A percentile compares a stretch with the other conserved stretches of the same genome.
Evolutionary conservation across 2,329 filamentous ascomycete species (phyloP).

Genomic region (Xylaria sp.): DNA sequence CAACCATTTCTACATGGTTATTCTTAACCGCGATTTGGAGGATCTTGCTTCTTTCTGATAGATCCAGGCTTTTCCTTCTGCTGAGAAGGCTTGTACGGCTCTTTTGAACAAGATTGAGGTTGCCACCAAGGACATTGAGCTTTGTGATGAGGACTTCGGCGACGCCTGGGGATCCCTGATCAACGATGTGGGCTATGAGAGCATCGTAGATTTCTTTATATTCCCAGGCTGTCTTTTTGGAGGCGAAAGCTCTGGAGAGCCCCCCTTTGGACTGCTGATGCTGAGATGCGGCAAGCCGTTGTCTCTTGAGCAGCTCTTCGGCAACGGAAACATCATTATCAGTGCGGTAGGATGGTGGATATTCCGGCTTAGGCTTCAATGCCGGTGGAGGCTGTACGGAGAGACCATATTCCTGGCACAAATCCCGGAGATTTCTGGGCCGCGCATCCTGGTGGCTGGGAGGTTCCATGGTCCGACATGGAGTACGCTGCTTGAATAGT

Average conservation of each 20-base stretch:
- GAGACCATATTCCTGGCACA: slow-evolving; percentile 64
- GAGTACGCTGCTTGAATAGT: slow-evolving; percentile 7
- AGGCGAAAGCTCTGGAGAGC: slow-evolving; percentile 58
- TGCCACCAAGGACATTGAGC: slow-evolving; percentile 61
- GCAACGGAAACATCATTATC: slow-evolving; percentile 62
- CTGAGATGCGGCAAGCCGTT: slow-evolving; percentile 51
- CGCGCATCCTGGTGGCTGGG: slow-evolving; percentile 51
- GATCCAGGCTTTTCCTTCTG: slow-evolving; percentile 62
- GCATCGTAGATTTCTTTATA: slow-evolving; percentile 64
- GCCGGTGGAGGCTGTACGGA: slow-evolving; percentile 53
- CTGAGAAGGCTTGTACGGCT: slow-evolving; percentile 61
- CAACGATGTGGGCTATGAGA: slow-evolving; percentile 61
- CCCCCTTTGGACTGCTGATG: slow-evolving; percentile 54
- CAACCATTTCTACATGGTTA: slow-evolving; percentile 63
- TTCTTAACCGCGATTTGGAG: slow-evolving; percentile 63
- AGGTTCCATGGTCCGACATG: slow-evolving; percentile 42
- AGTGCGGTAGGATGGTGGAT: slow-evolving; percentile 57
- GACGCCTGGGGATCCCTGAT: slow-evolving; percentile 63
- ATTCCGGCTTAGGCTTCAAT: slow-evolving; percentile 56
- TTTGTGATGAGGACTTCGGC: slow-evolving; percentile 66
- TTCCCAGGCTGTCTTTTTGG: slow-evolving; percentile 64
- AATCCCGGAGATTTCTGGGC: slow-evolving; percentile 60
- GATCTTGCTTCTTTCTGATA: slow-evolving; percentile 62
- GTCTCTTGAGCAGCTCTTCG: slow-evolving; percentile 65
- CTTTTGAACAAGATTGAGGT: slow-evolving; percentile 61